Evolutionary conservation across 768 basidiomycete genomes (phyloP).

Genomic region (Leccinum broughii): DNA sequence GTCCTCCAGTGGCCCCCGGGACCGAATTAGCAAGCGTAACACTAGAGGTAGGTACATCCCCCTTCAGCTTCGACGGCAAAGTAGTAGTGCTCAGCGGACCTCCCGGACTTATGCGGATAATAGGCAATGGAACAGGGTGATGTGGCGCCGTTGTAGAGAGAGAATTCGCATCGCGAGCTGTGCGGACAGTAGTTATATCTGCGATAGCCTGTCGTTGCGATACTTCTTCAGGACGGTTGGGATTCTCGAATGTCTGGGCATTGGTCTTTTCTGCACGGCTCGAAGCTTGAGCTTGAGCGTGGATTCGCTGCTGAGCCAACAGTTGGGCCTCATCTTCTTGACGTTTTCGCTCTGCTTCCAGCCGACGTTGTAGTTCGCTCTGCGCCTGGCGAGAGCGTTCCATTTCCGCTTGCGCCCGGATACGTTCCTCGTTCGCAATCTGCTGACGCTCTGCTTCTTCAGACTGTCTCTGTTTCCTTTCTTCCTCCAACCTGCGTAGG

Average conservation of each 20-base stretch:
- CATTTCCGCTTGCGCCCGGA: slow-evolving; percentile 11
- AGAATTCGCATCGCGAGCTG: slow-evolving; percentile 14
- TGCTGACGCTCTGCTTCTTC: slow-evolving; percentile 19
- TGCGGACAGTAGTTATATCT: slow-evolving; percentile 30
- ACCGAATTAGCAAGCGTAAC: slow-evolving; percentile 17
- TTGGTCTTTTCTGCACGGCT: background rate
- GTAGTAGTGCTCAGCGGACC: background rate
- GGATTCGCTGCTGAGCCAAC: slow-evolving; percentile 12
- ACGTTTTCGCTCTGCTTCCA: slow-evolving; percentile 11
- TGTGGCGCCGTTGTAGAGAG: background rate
- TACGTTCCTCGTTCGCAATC: slow-evolving; percentile 19
- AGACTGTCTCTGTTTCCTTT: slow-evolving; percentile 19
- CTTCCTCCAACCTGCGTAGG: slow-evolving; percentile 28
- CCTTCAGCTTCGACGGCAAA: slow-evolving; percentile 4
- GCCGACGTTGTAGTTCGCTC: slow-evolving; percentile 6
- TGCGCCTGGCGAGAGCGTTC: slow-evolving; percentile 9
- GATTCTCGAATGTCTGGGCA: slow-evolving; percentile 3
- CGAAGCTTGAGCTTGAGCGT: slow-evolving; percentile 4
- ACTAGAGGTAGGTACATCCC: slow-evolving; percentile 15
- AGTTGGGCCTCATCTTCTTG: slow-evolving; percentile 12
- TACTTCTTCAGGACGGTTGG: background rate
- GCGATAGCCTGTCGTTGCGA: slow-evolving; percentile 23
- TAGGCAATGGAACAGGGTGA: slow-evolving; percentile 1
- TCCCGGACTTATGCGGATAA: background rate
- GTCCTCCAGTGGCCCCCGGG: background rate